Conservation (phyloP, 768 basidiomycete genomes). For the Russula emetica region DNA sequence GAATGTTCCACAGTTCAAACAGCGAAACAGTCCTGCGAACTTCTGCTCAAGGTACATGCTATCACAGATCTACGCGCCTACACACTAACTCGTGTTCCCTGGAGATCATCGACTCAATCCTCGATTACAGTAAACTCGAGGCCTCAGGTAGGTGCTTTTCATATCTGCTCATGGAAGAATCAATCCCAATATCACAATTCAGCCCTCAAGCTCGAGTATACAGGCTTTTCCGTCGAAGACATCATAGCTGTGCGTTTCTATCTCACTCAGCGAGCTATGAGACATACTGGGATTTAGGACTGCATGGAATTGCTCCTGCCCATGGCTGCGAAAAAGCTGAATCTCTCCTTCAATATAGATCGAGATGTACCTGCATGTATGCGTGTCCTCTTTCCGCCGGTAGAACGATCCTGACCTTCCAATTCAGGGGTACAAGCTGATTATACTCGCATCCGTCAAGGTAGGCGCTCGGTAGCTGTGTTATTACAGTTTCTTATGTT, state of each 20-base stretch:
- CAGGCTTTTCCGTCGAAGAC: slow-evolving; percentile 64
- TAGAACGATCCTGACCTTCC: background rate
- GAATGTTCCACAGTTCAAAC: slow-evolving; percentile 51
- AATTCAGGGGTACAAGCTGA: slow-evolving; percentile 62
- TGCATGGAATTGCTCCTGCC: slow-evolving; percentile 73
- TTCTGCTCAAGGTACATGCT: slow-evolving; percentile 54
- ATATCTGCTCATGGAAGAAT: background rate
- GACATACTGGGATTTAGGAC: slow-evolving; percentile 42
- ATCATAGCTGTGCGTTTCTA: slow-evolving; percentile 55
- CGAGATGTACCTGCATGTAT: slow-evolving; percentile 60
- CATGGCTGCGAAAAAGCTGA: slow-evolving; percentile 70
- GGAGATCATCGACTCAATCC: slow-evolving; percentile 73
- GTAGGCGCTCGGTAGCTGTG: slow-evolving; percentile 32
- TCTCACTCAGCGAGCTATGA: too few species aligned
- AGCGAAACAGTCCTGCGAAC: slow-evolving; percentile 72
- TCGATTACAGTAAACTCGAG: slow-evolving; percentile 77
- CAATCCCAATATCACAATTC: slow-evolving; percentile 19
- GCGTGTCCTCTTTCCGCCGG: slow-evolving; percentile 24
- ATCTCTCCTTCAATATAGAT: slow-evolving; percentile 68
- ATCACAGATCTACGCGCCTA: background rate
- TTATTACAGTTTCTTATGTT: background rate
- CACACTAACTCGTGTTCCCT: background rate
- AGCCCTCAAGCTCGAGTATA: slow-evolving; percentile 69
- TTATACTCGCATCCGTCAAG: slow-evolving; percentile 70
- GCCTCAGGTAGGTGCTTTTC: slow-evolving; percentile 49